Base-by-base conservation (phyloP, 1,284 basidiomycete genomes). In the Peniophora sp. region DNA sequence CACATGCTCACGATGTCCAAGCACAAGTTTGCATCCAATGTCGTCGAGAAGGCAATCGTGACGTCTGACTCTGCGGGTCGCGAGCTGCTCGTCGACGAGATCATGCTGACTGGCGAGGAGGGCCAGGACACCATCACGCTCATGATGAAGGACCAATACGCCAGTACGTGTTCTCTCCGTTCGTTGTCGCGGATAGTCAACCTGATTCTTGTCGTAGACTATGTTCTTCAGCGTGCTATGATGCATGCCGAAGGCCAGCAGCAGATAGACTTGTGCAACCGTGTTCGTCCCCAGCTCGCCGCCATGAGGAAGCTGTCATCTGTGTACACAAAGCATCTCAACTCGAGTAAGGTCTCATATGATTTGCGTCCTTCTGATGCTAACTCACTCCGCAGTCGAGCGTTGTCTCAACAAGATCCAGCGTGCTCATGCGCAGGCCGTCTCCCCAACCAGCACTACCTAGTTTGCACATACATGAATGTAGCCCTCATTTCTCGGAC, bases 1-100 rank as follows among this genome's bases (percentile, higher is more conserved):
- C 83, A 88, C 59, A 79, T 99, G 63, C 66, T 94, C 32, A 72
- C 75, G 54, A 81, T 94, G 76, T 79, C 89, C 1, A 80, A 85
- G 46, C 95, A 97, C 71, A 98, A 98, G 67, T 98, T 96, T 62
- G 94, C 96, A 1, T 95, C 91, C 3, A 99, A 99, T 62, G 97
- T 99, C 17, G 89, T 92, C 64, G 97, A 99, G 70, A 93, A 94
- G 67, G 92, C 93, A 1, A 75, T 97, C 44, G 66, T 85, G 20
- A 83, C 75, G 20, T 80, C 88, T 0, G 77, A 81, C 51, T 49
- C 74, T 0, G 79, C 83, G 18, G 84, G 78, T 54, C 81, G 88
- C 50, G 76, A 76, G 18, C 65, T 71, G 32, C 72, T 97, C 53
- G 81, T 97, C 51, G 81, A 90, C 20, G 92, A 97, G 68, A 83